Evolutionary conservation across 805 yeast genomes (phyloP), one percentile per base, ranked within the genome.

Genomic region (Candida sanyiensis): DNA sequence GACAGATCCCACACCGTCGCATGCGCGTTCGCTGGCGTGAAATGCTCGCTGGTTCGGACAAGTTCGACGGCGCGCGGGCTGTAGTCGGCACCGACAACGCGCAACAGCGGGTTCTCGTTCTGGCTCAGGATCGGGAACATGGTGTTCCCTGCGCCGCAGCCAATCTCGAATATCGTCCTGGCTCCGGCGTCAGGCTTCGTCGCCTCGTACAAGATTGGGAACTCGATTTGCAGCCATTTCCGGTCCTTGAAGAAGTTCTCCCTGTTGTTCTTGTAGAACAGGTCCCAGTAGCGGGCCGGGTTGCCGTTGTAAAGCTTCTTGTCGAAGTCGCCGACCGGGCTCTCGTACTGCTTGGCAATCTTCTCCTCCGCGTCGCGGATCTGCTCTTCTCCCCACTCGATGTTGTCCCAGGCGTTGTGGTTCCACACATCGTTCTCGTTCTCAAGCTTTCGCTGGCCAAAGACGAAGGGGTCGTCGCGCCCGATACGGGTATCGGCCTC

Each of bases 61-160:
- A 93, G 60, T 44, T 90, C 88, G 13, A 93, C 93, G 0, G 98
- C 98, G 45, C 81, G 80, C 43, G 80, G 77, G 42, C 94, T 83
- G 58, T 83, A 93, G 61, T 93, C 98, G 35, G 88, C 93, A 3
- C 95, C 98, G 39, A 76, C 72, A 7, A 93, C 75, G 48, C 66
- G 72, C 37, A 93, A 64, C 20, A 78, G 62, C n/a, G 80, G 78
- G 62, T 93, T 93, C 58, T 84, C 70, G 58, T 93, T 93, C 50
- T 83, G 88, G 39, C 72, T 72, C 42, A 93, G 64, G 16, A 93
- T 80, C 5, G 98, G 98, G 59, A 83, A 93, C 67, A 93, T 74
- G 0, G 98, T 93, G 60, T 93, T 93, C 9, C 98, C 98, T 5
- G 96, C 97, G 40, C 98, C 98, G 64, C 98, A 93, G 3, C 98